These are phyloP conservation scores for Chaetomiaceae sp. DNA, from an alignment of 2,329 filamentous ascomycete genomes.

Conservation along the genomic window DNA sequence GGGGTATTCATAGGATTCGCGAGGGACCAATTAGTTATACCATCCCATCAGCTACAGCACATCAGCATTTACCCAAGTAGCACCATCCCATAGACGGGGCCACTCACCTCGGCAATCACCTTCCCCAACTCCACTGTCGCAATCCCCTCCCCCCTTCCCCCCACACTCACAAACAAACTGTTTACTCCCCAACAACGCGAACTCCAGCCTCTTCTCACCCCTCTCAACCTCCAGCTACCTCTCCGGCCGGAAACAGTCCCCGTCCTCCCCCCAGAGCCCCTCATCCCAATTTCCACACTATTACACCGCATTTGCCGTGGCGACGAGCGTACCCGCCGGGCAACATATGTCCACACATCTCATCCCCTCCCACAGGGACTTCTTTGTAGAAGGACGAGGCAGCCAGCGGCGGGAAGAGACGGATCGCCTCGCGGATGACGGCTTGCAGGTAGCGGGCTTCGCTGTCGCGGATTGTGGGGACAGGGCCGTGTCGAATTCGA, in stretches of 20 bases:
- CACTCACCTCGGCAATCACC: conserved; percentile 16
- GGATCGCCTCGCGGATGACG: conserved; percentile 37
- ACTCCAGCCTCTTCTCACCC: conserved; percentile 16
- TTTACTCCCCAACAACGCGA: conserved; percentile 20
- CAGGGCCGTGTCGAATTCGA: conserved; percentile 42
- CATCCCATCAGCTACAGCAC: conserved; percentile 16
- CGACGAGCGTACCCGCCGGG: conserved; percentile 10
- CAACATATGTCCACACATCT: conserved; percentile 1
- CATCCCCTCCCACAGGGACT: conserved; percentile 5
- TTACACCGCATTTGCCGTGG: conserved; percentile 6
- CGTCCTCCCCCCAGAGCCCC: conserved; percentile 17
- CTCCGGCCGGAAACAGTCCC: conserved; percentile 20
- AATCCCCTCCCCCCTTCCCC: conserved; percentile 15
- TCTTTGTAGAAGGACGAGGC: conserved; percentile 11
- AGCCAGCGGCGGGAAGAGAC: conserved; percentile 35
- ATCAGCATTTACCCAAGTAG: no score
- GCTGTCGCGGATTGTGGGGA: conserved; percentile 7
- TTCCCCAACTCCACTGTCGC: conserved; percentile 19
- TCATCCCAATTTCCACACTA: conserved; percentile 1
- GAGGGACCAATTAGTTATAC: conserved; percentile 20
- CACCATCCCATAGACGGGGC: no score
- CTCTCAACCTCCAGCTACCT: conserved; percentile 9
- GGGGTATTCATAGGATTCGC: conserved; percentile 13
- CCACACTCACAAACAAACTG: conserved; percentile 22
- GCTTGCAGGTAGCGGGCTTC: conserved; percentile 34